Base-by-base conservation (phyloP, 805 yeast species). In the Saturnispora gosingensis region DNA sequence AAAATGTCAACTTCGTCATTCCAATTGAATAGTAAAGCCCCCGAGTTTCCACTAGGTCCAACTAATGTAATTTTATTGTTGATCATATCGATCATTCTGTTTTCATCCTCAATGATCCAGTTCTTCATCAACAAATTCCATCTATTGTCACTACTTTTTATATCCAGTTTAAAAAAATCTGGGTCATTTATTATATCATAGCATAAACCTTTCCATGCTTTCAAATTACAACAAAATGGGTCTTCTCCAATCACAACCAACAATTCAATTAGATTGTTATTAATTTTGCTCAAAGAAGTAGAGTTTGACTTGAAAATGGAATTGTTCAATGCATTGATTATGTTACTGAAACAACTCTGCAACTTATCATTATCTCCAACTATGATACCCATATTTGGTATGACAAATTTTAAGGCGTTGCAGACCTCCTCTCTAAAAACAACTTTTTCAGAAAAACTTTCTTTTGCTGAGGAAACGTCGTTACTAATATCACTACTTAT, bases 81-180 rank as follows among this genome's bases (percentile, higher is more conserved):
- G 36, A 78, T 59, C 44, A 81, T 65, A 13, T 85, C 91, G 1
- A 61, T 59, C 50, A 85, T 61, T 45, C 77, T 78, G 4, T 82
- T 89, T 39, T 77, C 76, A 52, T 85, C 93, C 15, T 69, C 74
- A 7, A 70, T 66, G 3, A 83, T 72, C 96, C 96, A 91, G 11
- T 71, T 69, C 24, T 63, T 61, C 5, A 90, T 67, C 1, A 87
- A 72, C 0, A 68, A 59, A 51, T 70, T 69, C 91, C 96, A 85
- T 16, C 66, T 55, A 3, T 67, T 54, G 6, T 5, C 9, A 4
- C 34, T n/a, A 46, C 66, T 65, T 45, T 56, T 48, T 5, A 58
- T 54, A 4, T 60, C 60, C 34, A 71, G 59, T 2, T 59, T 61
- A 59, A 88, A 82, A 58, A 88, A 81, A 20, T 69, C 68, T 10